These are phyloP conservation scores for Carex myosuroides DNA, from an alignment of 176 grass and related monocot genomes.

Conservation along the genomic window DNA sequence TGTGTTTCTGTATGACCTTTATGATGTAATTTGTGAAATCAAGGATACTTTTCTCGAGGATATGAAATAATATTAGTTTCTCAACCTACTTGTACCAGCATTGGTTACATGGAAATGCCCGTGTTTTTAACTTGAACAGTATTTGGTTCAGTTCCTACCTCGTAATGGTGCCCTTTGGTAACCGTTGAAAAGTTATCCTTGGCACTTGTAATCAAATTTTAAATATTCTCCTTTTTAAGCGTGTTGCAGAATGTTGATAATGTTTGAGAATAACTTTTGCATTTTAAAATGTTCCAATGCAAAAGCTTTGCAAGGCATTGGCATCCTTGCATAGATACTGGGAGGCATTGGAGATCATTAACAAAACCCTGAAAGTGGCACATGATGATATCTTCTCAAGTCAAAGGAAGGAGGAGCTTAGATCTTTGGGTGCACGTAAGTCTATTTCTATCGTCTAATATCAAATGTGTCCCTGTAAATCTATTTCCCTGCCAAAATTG, in stretches of 20 bases:
- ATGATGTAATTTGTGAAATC: not conserved
- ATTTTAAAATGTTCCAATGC: constrained; percentile 9
- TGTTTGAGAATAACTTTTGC: not conserved
- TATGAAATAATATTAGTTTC: not conserved
- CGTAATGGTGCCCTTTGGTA: not conserved
- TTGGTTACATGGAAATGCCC: not conserved
- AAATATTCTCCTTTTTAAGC: not conserved
- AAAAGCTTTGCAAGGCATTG: constrained; percentile 78
- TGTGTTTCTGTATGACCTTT: constrained; percentile 18
- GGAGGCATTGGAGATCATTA: constrained; percentile 83
- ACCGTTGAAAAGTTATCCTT: not conserved
- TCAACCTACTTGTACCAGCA: not conserved
- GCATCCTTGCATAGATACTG: constrained; percentile 58
- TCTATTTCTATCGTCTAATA: not conserved
- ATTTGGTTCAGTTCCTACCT: not conserved
- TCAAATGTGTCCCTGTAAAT: not conserved
- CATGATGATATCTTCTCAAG: constrained; percentile 43
- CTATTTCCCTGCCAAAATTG: not conserved
- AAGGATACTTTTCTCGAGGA: not conserved
- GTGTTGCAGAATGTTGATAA: not conserved
- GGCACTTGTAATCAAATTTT: not conserved
- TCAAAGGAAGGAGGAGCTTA: constrained; percentile 58
- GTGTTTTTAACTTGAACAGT: not conserved
- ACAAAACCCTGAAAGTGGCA: constrained; percentile 69
- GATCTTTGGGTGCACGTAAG: constrained; percentile 87